Evolutionary conservation across 2,329 filamentous ascomycete genomes (phyloP), one percentile per base, ranked within the genome.

Genomic region (Cercospora berteroae): DNA sequence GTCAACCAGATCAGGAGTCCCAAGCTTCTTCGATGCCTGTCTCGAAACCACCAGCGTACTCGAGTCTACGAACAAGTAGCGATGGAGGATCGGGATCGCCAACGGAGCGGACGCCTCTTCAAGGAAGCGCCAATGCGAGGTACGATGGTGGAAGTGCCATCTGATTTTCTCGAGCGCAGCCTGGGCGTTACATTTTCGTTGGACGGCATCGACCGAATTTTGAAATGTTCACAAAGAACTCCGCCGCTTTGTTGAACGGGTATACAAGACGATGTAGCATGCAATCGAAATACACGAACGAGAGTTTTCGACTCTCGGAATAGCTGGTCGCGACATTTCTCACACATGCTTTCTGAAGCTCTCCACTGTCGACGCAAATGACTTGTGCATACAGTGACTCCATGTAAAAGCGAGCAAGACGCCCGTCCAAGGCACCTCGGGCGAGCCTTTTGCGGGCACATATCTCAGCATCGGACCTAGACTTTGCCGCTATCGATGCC

Each of bases 21-120:
- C 59, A 50, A 16, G 25, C 39, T 29, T 50, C 42, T 9, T 29
- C 39, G 13, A 23, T 29, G 6, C 36, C 29, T 48, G 27, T 20
- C 59, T 25, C 59, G 59, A 29, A 61, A 5, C 59, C 59, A 12
- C 59, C 59, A 8, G 36, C 59, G 6, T 61, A 61, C 18, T 61
- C 59, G n/a, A 9, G 27, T 16, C 36, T 6, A 18, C 12, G 39
- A 7, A 50, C 36, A 25, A 33, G 27, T 58, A 23, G 55, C 16
- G 55, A 58, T 12, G 29, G 27, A 33, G 55, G 10, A 23, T 20
- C 36, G 12, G 23, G 20, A 23, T 31, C 59, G 59, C 42, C 59
- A 16, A 44, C 39, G 8, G 59, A 61, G 27, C 25, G 25, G 10
- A 61, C 36, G 16, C 59, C 39, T 50, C 59, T 61, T 3, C 59